Evolutionary conservation across 805 yeast species (phyloP), one percentile per base, ranked within the genome.

Genomic region (Zygoascus ofunaensis): DNA sequence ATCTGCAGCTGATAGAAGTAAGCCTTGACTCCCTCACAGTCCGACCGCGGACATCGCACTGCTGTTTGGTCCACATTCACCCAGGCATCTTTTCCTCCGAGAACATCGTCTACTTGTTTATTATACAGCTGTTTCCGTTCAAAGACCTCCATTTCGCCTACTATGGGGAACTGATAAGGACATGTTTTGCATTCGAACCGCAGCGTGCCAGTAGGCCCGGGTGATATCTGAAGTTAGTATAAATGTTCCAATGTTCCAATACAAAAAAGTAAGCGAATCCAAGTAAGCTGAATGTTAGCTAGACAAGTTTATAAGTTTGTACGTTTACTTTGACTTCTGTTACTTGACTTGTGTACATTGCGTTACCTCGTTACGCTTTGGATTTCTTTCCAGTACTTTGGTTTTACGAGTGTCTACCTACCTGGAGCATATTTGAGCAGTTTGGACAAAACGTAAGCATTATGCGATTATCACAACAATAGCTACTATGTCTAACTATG

Each of bases 61-160:
- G 79, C 71, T 0, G 97, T 92, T 61, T 92, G 97, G 60, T 92
- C 98, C 22, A 92, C 98, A 59, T 92, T 90, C 62, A 90, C 97
- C 98, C 98, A 92, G 1, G 97, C 94, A 24, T 95, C 97, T 49
- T 80, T 92, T 30, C 95, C 95, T 46, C 98, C 98, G 15, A 92
- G 72, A 10, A 92, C 95, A 66, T 90, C 98, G 63, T 92, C 98
- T 2, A 92, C 90, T 53, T 87, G 83, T 58, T 92, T 92, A 60
- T 95, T 71, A 26, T 84, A 82, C 55, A 92, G 72, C 49, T 75
- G 74, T 59, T 84, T 87, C 45, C 97, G 73, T 59, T 89, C 97
- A 61, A 71, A 92, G 64, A 92, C 77, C 56, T 82, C 87, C 35
- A 85, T 71, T 22, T 52, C 54, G 2, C 90, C 95, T 22, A 73